These are phyloP conservation scores for Cryptomeria japonica DNA, from an alignment of 75 land plant species.

Conservation along the genomic window DNA sequence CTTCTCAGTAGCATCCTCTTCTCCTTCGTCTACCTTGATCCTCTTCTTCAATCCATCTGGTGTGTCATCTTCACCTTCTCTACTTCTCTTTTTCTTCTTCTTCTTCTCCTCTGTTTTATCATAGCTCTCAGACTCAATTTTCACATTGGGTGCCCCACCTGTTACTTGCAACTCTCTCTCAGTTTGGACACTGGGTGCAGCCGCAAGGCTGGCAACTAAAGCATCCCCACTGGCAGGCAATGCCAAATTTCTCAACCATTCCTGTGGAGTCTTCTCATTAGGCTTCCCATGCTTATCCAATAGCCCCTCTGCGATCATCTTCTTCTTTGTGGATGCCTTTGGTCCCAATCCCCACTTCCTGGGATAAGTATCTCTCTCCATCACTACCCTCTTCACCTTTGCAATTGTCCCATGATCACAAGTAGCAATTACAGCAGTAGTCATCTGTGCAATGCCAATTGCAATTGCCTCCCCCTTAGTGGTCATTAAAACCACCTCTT, in stretches of 20 bases:
- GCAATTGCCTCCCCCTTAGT: conserved; percentile 98
- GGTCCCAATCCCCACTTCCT: conserved; percentile 98
- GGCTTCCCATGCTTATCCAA: conserved; percentile 95
- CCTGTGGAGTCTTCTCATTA: conserved; percentile 72
- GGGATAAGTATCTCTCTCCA: conserved; percentile 97
- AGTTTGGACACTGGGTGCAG: conserved; percentile 20
- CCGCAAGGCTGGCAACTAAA: conserved; percentile 54
- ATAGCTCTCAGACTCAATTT: conserved; percentile 11
- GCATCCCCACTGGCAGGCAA: conserved; percentile 76
- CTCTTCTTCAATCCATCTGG: conserved; percentile 33
- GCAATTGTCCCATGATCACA: conserved; percentile 97
- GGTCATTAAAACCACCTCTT: conserved; percentile 94
- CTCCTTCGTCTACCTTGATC: conserved; percentile 24
- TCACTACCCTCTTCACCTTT: conserved; percentile 94
- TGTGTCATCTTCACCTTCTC: conserved; percentile 19
- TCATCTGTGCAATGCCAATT: conserved; percentile 92
- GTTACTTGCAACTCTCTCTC: too few species aligned
- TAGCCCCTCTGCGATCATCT: conserved; percentile 78
- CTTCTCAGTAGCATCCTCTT: conserved; percentile 29
- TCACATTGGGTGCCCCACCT: conserved; percentile 6
- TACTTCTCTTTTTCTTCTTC: conserved; percentile 40
- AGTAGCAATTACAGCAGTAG: conserved; percentile 94
- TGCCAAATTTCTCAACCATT: conserved; percentile 67
- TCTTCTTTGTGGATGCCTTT: conserved; percentile 88
- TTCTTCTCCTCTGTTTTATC: conserved; percentile 32